Evolutionary conservation across 805 yeast genomes (phyloP).

Genomic region (Wickerhamiella shivajii): DNA sequence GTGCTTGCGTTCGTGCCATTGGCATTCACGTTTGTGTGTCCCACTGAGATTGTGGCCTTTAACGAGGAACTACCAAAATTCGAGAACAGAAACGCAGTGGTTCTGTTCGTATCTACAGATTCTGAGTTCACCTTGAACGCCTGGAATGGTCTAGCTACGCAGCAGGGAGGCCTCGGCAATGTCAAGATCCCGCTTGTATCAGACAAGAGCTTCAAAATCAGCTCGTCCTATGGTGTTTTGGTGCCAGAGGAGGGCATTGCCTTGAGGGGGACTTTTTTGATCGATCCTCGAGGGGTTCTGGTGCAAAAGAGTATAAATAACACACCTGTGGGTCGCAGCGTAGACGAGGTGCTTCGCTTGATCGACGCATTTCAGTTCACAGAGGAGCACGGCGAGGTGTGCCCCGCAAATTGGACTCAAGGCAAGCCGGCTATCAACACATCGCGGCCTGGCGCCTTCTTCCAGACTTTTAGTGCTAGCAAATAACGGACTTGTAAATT

Average conservation of each 20-base stretch:
- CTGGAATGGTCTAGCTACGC: conserved; percentile 94
- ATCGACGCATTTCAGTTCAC: conserved; percentile 99
- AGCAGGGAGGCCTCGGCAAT: conserved; percentile 97
- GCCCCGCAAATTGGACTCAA: conserved; percentile 98
- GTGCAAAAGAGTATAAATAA: conserved; percentile 98
- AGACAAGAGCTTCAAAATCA: conserved; percentile 90
- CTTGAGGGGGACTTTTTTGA: conserved; percentile 94
- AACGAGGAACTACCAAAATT: conserved; percentile 89
- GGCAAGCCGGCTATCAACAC: conserved; percentile 79
- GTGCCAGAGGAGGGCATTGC: conserved; percentile 94
- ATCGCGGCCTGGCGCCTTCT: too few species aligned
- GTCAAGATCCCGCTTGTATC: conserved; percentile 89
- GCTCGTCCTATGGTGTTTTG: conserved; percentile 95
- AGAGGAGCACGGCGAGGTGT: conserved; percentile 97
- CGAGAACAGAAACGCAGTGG: conserved; percentile 71
- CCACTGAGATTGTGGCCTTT: conserved; percentile 98
- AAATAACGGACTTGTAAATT: too few species aligned
- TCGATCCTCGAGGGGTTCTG: conserved; percentile 87
- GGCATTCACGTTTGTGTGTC: conserved; percentile 99
- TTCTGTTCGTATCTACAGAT: conserved; percentile 94
- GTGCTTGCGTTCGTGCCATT: conserved; percentile 92
- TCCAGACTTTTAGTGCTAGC: too few species aligned
- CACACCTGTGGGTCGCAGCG: conserved; percentile 98
- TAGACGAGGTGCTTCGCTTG: conserved; percentile 94
- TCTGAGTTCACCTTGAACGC: conserved; percentile 95